A percentile compares a stretch with the other conserved stretches of the same genome.
These are phyloP conservation scores for Trichoderma virens DNA, from an alignment of 495 filamentous ascomycete species.

Conservation along the genomic window DNA sequence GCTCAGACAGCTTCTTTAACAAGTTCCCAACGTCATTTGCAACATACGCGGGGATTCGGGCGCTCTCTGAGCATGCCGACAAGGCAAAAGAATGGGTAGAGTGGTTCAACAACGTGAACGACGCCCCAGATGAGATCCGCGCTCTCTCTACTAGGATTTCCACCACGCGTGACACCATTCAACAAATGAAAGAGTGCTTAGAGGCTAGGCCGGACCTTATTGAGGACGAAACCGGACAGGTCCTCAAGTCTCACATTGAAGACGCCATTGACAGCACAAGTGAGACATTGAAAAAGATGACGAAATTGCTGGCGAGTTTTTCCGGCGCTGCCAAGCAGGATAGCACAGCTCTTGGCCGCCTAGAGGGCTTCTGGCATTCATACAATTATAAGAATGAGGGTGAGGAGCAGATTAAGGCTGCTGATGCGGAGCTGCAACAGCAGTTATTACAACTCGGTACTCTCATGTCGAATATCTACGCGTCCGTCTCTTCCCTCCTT, in stretches of 20 bases:
- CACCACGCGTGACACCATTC: conserved; percentile 8
- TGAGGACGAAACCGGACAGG: conserved; percentile 7
- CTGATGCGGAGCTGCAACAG: conserved; percentile 8
- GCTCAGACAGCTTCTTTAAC: conserved; percentile 3
- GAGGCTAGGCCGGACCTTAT: conserved; percentile 6
- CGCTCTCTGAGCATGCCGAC: conserved; percentile 8
- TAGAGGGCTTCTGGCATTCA: conserved; percentile 8
- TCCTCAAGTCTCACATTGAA: conserved; percentile 7
- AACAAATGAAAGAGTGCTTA: conserved; percentile 1
- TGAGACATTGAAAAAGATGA: conserved; percentile 10
- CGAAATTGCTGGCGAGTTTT: conserved; percentile 9
- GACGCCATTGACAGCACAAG: conserved; percentile 5
- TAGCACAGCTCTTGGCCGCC: background rate
- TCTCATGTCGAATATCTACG: conserved; percentile 7
- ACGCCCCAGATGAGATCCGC: conserved; percentile 9
- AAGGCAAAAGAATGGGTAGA: conserved; percentile 10
- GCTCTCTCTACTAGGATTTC: background rate
- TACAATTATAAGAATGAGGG: conserved; percentile 5
- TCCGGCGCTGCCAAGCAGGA: conserved; percentile 1
- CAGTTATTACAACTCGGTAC: background rate
- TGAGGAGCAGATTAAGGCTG: conserved; percentile 8
- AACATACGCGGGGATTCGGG: conserved; percentile 4
- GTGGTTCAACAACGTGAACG: conserved; percentile 7
- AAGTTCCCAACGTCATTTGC: conserved; percentile 1
- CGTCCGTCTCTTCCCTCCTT: background rate